Conservation (phyloP, 257 asterid genomes). For the Fraxinus cuspidata region DNA sequence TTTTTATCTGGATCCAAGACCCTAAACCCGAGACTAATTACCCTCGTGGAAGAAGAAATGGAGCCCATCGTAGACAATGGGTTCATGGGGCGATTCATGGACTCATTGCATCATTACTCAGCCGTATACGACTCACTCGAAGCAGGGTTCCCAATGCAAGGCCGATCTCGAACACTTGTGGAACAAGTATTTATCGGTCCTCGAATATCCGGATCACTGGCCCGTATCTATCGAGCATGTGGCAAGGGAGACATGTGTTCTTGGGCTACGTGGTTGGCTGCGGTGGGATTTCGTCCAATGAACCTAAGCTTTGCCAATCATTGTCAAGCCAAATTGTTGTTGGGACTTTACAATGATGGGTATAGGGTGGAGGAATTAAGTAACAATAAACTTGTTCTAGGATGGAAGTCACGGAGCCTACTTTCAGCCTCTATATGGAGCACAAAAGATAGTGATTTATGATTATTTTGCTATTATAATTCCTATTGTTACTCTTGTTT, state of each 20-base stretch:
- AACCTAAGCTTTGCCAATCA: constrained; percentile 66
- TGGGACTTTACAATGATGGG: constrained; percentile 80
- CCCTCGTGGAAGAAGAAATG: constrained; percentile 72
- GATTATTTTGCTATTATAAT: not conserved
- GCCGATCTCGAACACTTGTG: constrained; percentile 57
- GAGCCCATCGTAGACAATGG: constrained; percentile 39
- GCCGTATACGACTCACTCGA: constrained; percentile 70
- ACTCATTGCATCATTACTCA: constrained; percentile 64
- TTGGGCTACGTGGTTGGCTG: constrained; percentile 64
- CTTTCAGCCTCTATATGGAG: constrained; percentile 86
- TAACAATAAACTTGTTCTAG: constrained; percentile 61
- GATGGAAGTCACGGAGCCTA: constrained; percentile 76
- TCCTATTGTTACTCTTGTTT: not conserved
- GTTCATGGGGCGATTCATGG: constrained; percentile 73
- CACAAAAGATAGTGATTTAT: constrained; percentile 44
- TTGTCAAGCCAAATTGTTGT: constrained; percentile 71
- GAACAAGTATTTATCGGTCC: constrained; percentile 75
- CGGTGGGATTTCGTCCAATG: constrained; percentile 42
- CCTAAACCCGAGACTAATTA: constrained; percentile 56
- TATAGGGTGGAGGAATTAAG: constrained; percentile 67
- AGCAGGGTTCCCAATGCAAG: constrained; percentile 78
- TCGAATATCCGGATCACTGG: constrained; percentile 51
- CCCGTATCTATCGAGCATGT: constrained; percentile 41
- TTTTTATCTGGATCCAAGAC: constrained; percentile 58
- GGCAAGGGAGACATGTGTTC: constrained; percentile 40